phyloP scores from a whole-genome alignment of 257 asterid species.

The Ilex aquifolium region DNA sequence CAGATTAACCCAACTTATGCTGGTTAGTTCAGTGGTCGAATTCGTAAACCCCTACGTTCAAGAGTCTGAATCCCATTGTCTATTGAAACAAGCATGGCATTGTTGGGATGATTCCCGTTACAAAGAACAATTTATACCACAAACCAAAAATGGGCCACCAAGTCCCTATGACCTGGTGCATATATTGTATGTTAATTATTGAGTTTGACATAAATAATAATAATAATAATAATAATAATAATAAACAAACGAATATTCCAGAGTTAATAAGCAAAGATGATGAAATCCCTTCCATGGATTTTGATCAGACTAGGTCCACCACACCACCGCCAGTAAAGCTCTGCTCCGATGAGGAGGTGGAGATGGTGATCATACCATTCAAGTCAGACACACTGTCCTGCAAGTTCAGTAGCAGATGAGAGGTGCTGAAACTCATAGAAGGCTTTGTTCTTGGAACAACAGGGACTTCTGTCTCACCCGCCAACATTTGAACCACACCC shows the following conservation, averaged over 20 bases:
- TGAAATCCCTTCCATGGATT: conserved; percentile 22
- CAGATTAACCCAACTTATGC: no score
- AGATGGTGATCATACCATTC: conserved; percentile 56
- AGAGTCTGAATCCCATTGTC: no score
- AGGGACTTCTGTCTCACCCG: conserved; percentile 66
- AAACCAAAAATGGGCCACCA: not conserved
- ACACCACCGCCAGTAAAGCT: conserved; percentile 34
- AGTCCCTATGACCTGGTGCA: not conserved
- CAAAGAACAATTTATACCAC: no score
- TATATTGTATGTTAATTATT: conserved; percentile 3
- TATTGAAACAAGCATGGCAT: no score
- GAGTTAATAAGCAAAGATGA: conserved; percentile 9
- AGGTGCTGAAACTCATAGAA: conserved; percentile 57
- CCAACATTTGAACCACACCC: conserved; percentile 67
- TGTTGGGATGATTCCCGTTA: no score
- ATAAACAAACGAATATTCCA: conserved; percentile 31
- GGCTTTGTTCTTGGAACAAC: conserved; percentile 64
- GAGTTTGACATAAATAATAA: conserved; percentile 15
- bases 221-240: not conserved
- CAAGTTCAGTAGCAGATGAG: conserved; percentile 54
- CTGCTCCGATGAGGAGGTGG: conserved; percentile 59
- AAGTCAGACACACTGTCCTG: conserved; percentile 75
- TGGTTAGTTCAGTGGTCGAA: no score
- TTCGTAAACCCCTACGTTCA: no score
- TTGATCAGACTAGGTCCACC: conserved; percentile 19